Evolutionary conservation across 2,329 filamentous ascomycete species (phyloP).

Genomic region (Hawksworthiomyces lignivorus): DNA sequence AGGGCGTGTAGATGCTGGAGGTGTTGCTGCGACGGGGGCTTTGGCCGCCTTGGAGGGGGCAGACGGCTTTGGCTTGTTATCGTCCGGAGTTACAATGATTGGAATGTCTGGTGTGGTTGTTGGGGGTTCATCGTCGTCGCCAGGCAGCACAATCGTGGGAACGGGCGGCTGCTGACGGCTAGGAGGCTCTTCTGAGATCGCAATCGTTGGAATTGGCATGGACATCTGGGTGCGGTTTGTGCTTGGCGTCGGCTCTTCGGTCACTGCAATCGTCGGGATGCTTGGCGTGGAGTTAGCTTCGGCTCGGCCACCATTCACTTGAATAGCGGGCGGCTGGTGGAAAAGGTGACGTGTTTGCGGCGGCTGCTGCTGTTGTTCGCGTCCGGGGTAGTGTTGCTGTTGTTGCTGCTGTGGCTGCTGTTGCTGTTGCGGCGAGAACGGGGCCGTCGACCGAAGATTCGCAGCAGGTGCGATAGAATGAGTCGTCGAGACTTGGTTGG

Average conservation of each 20-base stretch:
- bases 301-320: slow-evolving; percentile 28
- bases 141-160: slow-evolving; percentile 34
- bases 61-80: slow-evolving; percentile 17
- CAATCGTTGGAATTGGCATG: slow-evolving; percentile 4
- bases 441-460: slow-evolving; percentile 30
- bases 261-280: slow-evolving; percentile 45
- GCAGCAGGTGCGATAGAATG: slow-evolving; percentile 49
- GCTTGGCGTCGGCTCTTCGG: slow-evolving; percentile 22
- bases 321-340: slow-evolving; percentile 31
- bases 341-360: slow-evolving; percentile 24
- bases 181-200: neutral
- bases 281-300: slow-evolving; percentile 21
- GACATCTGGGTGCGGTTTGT: no score
- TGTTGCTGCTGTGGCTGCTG: slow-evolving; percentile 5
- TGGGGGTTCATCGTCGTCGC: slow-evolving; percentile 13
- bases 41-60: neutral
- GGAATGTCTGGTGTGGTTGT: slow-evolving; percentile 25
- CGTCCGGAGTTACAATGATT: slow-evolving; percentile 39
- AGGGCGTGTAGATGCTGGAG: slow-evolving; percentile 30
- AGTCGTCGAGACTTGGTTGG: slow-evolving; percentile 32
- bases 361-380: slow-evolving; percentile 22
- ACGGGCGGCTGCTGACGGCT: no score
- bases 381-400: slow-evolving; percentile 2
- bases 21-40: slow-evolving; percentile 18
- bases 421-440: slow-evolving; percentile 21